phyloP scores from a whole-genome alignment of 148 eudicot genomes.

The Bassia scoparia region DNA sequence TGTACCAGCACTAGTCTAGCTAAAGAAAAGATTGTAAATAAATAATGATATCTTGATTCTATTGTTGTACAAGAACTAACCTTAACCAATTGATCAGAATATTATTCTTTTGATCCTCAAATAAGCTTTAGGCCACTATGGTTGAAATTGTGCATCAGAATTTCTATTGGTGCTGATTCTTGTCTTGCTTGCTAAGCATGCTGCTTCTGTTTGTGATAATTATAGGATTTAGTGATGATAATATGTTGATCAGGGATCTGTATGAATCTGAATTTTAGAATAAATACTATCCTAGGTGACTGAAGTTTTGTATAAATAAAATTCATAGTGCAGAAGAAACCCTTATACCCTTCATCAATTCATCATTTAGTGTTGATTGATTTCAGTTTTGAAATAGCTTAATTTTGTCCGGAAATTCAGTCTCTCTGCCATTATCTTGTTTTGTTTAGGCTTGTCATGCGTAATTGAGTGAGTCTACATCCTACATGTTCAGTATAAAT shows the following conservation, averaged over 20 bases:
- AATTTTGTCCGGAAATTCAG: neutral
- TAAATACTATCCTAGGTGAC: no score
- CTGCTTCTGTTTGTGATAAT: no score
- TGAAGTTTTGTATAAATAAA: no score
- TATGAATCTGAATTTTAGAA: no score
- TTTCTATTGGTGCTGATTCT: no score
- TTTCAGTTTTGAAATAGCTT: neutral
- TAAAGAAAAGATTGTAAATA: neutral
- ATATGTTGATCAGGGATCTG: no score
- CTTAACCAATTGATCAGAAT: neutral
- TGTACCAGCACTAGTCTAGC: neutral
- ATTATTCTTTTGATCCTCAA: neutral
- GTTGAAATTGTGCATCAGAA: no score
- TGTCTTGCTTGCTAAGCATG: no score
- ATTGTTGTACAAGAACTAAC: neutral
- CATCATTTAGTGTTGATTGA: neutral
- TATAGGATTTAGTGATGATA: no score
- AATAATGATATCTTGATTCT: neutral
- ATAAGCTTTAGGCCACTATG: no score
- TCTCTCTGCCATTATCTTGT: neutral
- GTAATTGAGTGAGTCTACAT: no score
- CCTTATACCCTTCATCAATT: neutral
- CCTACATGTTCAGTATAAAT: neutral
- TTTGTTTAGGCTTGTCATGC: neutral
- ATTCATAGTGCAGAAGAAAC: neutral